Percentiles rank a stretch among this genome's conserved stretches.
Conservation (phyloP, 192 early-diverging fungal genomes). For the Coemansia asiatica region DNA sequence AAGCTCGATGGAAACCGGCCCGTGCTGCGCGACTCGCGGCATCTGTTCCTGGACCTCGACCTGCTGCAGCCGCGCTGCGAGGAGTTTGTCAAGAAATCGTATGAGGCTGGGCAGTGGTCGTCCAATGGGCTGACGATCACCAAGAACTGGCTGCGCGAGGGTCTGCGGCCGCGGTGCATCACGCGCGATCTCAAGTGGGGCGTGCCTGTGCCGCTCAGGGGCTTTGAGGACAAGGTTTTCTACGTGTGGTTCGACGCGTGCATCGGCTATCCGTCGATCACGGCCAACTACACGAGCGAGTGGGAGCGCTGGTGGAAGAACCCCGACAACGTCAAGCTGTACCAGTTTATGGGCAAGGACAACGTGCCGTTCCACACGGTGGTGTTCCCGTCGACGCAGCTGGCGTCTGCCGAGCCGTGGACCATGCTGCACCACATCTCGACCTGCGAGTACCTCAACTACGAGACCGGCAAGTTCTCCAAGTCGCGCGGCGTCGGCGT, state of each 20-base stretch:
- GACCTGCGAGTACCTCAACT: constrained; percentile 96
- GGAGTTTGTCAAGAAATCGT: constrained; percentile 70
- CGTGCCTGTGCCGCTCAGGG: constrained; percentile 82
- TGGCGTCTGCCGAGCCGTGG: constrained; percentile 87
- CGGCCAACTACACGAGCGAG: constrained; percentile 88
- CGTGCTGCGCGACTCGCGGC: constrained; percentile 77
- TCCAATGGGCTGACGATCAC: constrained; percentile 86
- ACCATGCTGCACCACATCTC: constrained; percentile 89
- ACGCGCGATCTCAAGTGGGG: constrained; percentile 99
- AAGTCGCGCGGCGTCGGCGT: constrained; percentile 96
- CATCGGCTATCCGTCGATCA: constrained; percentile 98
- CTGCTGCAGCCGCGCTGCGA: constrained; percentile 75
- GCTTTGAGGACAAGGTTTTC: constrained; percentile 90
- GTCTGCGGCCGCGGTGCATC: constrained; percentile 89
- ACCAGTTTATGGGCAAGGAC: constrained; percentile 99
- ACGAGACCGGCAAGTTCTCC: constrained; percentile 95
- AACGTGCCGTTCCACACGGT: constrained; percentile 99
- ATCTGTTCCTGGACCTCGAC: constrained; percentile 87
- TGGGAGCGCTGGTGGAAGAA: constrained; percentile 99
- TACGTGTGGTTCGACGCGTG: constrained; percentile 99
- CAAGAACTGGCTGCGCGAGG: constrained; percentile 90
- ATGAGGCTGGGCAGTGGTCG: constrained; percentile 82
- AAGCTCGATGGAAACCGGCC: constrained; percentile 86
- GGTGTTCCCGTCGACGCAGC: constrained; percentile 88
- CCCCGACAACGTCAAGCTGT: constrained; percentile 90